A percentile compares a stretch with the other conserved stretches of the same genome.
phyloP scores from a whole-genome alignment of 352 stramenopile genomes.

The Halophytophthora polymorphica region DNA sequence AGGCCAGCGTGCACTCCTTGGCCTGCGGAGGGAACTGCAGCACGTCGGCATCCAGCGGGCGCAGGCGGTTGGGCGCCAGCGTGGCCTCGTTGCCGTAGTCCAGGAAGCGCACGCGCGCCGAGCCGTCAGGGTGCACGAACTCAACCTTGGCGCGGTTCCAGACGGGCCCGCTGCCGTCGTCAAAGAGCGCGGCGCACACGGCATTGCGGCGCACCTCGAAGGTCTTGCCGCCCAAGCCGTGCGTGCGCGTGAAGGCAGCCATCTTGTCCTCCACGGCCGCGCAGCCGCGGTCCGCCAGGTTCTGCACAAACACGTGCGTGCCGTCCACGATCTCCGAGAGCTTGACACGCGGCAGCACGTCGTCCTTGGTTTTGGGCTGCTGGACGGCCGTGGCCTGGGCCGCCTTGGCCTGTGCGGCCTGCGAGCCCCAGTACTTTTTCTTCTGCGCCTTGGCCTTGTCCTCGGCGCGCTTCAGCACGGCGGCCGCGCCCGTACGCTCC shows the following conservation, averaged over 20 bases:
- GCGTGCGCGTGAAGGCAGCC: slow-evolving; percentile 88
- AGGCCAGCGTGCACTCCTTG: slow-evolving; percentile 82
- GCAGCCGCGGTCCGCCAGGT: slow-evolving; percentile 84
- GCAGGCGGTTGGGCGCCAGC: slow-evolving; percentile 78
- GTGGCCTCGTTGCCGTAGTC: slow-evolving; percentile 95
- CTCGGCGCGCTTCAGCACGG: slow-evolving; percentile 78
- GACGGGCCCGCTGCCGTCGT: slow-evolving; percentile 89
- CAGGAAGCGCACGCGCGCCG: slow-evolving; percentile 89
- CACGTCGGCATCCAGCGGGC: slow-evolving; percentile 88
- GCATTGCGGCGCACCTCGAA: slow-evolving; percentile 91
- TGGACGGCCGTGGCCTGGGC: slow-evolving; percentile 33
- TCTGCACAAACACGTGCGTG: slow-evolving; percentile 93
- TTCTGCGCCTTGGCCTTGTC: slow-evolving; percentile 89
- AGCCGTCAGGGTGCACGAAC: slow-evolving; percentile 58
- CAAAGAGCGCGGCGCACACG: slow-evolving; percentile 93
- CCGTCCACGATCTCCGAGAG: slow-evolving; percentile 94
- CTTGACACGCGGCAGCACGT: slow-evolving; percentile 73
- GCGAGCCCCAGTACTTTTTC: slow-evolving; percentile 93
- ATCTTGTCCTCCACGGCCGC: slow-evolving; percentile 92
- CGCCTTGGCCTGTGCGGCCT: slow-evolving; percentile 67
- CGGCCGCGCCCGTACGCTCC: slow-evolving; percentile 85
- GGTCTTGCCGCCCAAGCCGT: slow-evolving; percentile 85
- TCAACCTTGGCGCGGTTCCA: slow-evolving; percentile 96
- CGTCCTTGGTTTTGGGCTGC: slow-evolving; percentile 53
- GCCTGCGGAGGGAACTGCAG: slow-evolving; percentile 88